phyloP scores from a whole-genome alignment of 176 grass and related monocot genomes.

The Carex parvula region DNA sequence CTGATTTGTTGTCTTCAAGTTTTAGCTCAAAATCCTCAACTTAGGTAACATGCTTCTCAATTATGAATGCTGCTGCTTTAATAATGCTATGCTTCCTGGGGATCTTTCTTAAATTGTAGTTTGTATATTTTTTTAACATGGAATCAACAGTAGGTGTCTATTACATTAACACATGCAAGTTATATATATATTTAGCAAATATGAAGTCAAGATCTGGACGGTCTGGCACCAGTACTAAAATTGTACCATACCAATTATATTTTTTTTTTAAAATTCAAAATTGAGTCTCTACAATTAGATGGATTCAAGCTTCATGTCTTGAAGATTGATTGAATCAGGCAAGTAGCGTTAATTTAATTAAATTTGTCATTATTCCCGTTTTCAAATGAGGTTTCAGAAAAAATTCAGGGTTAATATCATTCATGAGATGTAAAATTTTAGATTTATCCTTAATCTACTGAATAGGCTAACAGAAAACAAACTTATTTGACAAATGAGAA shows the following conservation, averaged over 20 bases:
- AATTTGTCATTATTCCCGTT: too few species aligned
- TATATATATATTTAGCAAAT: neutral
- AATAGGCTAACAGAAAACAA: too few species aligned
- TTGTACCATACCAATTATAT: neutral
- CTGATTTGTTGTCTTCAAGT: slow-evolving; percentile 25
- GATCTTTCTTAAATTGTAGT: slow-evolving; percentile 15
- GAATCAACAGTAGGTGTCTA: neutral
- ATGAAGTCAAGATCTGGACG: neutral
- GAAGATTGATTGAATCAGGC: too few species aligned
- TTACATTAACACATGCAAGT: neutral
- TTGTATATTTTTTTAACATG: neutral
- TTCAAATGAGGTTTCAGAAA: too few species aligned
- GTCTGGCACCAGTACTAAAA: neutral
- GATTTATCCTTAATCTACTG: too few species aligned
- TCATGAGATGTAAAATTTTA: too few species aligned
- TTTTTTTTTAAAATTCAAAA: too few species aligned
- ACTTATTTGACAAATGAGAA: too few species aligned
- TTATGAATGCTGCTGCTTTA: slow-evolving; percentile 19
- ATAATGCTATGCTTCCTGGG: neutral
- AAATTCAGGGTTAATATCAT: too few species aligned
- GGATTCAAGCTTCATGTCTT: too few species aligned
- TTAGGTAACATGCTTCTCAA: slow-evolving; percentile 30
- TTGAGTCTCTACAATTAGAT: too few species aligned
- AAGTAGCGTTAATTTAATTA: too few species aligned
- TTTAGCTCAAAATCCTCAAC: slow-evolving; percentile 19